phyloP scores from a whole-genome alignment of 2,329 filamentous ascomycete genomes.

The Grosmannia serpens region DNA sequence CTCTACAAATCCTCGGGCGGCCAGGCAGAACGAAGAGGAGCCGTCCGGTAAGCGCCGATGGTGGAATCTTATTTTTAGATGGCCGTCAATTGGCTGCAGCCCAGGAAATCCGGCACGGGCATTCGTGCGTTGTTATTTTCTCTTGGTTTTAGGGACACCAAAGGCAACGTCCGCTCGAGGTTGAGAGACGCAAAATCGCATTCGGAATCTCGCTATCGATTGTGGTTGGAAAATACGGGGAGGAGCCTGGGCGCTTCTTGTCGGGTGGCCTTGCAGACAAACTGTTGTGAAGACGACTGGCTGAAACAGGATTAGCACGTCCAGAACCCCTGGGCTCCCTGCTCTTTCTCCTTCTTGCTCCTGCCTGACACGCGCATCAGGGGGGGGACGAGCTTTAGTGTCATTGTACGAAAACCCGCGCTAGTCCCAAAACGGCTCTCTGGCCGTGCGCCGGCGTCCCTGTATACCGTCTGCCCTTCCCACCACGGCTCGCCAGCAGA shows the following conservation, averaged over 20 bases:
- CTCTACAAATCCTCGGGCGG: not conserved
- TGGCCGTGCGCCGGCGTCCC: not conserved
- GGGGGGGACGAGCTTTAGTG: not conserved
- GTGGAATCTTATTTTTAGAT: not conserved
- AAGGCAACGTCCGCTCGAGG: not conserved
- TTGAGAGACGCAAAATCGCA: not conserved
- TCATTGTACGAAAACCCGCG: not conserved
- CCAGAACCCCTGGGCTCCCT: slow-evolving; percentile 5
- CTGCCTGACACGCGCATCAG: not conserved
- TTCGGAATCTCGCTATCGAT: not conserved
- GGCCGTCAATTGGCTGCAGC: not conserved
- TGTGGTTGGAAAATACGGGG: not conserved
- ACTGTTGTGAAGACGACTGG: not conserved
- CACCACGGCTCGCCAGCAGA: no score
- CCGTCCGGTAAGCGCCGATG: not conserved
- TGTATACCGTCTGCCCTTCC: not conserved
- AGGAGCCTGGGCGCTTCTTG: not conserved
- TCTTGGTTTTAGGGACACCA: not conserved
- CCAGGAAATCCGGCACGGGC: not conserved
- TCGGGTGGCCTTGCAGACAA: not conserved
- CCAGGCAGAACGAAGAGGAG: not conserved
- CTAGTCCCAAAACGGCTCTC: not conserved
- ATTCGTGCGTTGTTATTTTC: not conserved
- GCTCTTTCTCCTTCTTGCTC: not conserved
- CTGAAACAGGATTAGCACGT: slow-evolving; percentile 15